Base-by-base conservation (phyloP, 2,329 filamentous ascomycete genomes). In the Botrytis paeoniae region DNA sequence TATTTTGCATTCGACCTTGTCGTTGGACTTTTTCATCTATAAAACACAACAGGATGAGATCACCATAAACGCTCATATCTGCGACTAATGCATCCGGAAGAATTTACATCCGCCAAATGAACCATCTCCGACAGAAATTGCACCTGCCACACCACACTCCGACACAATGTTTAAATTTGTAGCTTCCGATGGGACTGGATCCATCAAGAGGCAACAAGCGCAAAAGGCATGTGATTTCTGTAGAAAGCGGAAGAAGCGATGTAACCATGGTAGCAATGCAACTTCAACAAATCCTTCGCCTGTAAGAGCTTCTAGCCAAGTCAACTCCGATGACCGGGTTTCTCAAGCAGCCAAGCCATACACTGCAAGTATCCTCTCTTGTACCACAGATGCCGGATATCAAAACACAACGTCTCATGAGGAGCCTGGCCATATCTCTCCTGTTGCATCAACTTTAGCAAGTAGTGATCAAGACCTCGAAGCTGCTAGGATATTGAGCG, bases 181-280 rank as follows among this genome's bases (percentile, higher is more conserved):
- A 73, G 86, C 84, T 70, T 86, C 87, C 20, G 86, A 89, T 79
- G 82, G 82, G 37, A 87, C 87, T 29, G 80, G 88, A 71, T 51
- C 74, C 29, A 63, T 73, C 22, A 90, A 90, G 81, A 82, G 88
- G 69, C 88, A 88, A 75, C 88, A 90, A 78, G 87, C 89, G 35
- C 84, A 85, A 73, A 87, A 89, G 43, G 88, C 88, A 7, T 90
- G 88, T 75, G 82, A 83, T 0, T 80, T 82, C 2, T 90, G 88
- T 76, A 85, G 88, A 7, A 85, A 73, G 59, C 59, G 75, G 43
- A 77, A 76, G 51, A 77, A 77, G 57, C 72, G 85, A 73, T 86
- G 85, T 74, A 79, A 83, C 20, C 85, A 86, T 74, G 65, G 10
- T 32, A 37, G 25, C 3, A 66, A 43, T 37, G 32, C 70, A 69